Evolutionary conservation across 1,284 basidiomycete genomes (phyloP).

Genomic region (Cryptococcus neoformans): DNA sequence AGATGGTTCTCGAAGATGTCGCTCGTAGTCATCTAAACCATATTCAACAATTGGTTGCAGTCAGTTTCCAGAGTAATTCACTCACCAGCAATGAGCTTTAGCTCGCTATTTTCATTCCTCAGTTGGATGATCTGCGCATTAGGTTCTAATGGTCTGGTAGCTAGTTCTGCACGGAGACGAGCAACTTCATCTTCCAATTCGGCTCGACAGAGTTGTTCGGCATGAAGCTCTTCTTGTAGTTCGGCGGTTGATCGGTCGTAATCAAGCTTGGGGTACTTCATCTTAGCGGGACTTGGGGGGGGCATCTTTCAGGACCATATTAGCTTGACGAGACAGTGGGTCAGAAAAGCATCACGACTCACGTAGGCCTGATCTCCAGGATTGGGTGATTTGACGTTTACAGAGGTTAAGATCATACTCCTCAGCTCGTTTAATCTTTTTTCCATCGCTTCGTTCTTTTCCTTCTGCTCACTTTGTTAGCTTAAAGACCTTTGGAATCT

Average conservation of each 20-base stretch:
- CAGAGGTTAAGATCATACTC: conserved; percentile 79
- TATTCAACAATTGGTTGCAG: not conserved
- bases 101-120: conserved; percentile 40
- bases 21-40: conserved; percentile 44
- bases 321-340: not conserved
- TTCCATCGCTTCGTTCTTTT: conserved; percentile 69
- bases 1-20: conserved; percentile 63
- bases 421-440: conserved; percentile 77
- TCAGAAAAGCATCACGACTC: conserved; percentile 1
- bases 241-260: conserved; percentile 81
- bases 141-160: conserved; percentile 38
- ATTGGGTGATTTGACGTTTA: conserved; percentile 62
- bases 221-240: conserved; percentile 81
- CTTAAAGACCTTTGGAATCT: not conserved
- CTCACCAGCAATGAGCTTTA: conserved; percentile 45
- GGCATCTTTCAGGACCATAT: conserved; percentile 54
- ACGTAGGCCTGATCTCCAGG: conserved; percentile 9
- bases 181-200: conserved; percentile 71
- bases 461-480: conserved; percentile 9
- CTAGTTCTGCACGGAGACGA: conserved; percentile 51
- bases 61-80: not conserved
- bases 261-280: conserved; percentile 55
- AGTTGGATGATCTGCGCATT: conserved; percentile 43
- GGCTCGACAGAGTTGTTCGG: conserved; percentile 67
- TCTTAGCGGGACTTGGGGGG: conserved; percentile 72